These are phyloP conservation scores for Sporobolomyces phaffii DNA, from an alignment of 768 basidiomycete species.

Conservation along the genomic window DNA sequence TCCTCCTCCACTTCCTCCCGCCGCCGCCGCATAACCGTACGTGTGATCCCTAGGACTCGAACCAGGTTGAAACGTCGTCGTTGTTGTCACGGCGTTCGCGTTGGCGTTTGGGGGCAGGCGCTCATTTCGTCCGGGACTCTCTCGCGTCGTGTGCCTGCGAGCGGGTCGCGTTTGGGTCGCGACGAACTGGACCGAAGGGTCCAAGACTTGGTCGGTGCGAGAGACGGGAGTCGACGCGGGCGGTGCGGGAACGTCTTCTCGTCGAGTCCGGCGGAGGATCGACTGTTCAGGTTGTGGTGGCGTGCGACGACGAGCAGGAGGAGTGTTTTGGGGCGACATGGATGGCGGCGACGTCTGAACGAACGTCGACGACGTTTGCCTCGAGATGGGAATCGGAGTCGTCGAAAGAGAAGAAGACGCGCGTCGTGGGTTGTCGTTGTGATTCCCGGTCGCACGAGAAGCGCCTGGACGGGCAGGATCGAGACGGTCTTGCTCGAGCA, in stretches of 20 bases:
- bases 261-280: background rate
- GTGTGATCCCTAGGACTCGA: too few species aligned
- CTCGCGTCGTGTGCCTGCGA: background rate
- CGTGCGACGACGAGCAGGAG: too few species aligned
- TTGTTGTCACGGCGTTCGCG: background rate
- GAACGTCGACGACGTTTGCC: slow-evolving; percentile 12
- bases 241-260: too few species aligned
- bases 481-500: background rate
- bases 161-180: background rate
- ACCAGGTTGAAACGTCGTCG: too few species aligned
- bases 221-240: too few species aligned
- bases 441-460: too few species aligned
- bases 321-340: background rate
- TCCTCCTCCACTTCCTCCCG: too few species aligned
- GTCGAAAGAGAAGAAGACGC: background rate
- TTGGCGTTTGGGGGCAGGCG: slow-evolving; percentile 5
- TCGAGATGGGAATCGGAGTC: slow-evolving; percentile 14
- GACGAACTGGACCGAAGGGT: slow-evolving; percentile 4
- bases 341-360: background rate
- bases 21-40: background rate
- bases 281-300: background rate
- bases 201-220: too few species aligned
- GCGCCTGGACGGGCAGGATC: background rate
- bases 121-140: background rate
- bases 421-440: background rate